These are phyloP conservation scores for Pichia sp. DNA, from an alignment of 1,139 yeast genomes.

Conservation along the genomic window DNA sequence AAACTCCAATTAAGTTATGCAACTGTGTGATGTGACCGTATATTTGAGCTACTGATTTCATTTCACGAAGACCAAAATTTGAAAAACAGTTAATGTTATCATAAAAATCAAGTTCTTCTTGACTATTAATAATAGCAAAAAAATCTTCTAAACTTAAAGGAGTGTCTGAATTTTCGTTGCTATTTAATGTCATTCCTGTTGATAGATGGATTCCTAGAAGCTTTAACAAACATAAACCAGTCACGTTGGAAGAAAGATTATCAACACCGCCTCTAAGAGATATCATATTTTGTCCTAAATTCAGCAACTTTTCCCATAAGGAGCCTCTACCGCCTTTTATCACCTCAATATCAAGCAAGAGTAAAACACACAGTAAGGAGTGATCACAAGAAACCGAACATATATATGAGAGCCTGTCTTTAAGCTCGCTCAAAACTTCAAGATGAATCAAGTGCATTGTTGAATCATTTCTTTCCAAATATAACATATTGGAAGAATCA, in stretches of 20 bases:
- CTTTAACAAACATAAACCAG: slow-evolving; percentile 15
- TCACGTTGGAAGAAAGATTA: slow-evolving; percentile 9
- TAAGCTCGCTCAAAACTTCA: slow-evolving; percentile 11
- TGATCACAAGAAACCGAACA: slow-evolving; percentile 20
- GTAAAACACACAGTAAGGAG: slow-evolving; percentile 6
- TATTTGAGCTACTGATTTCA: background rate
- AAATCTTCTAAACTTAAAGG: slow-evolving; percentile 2
- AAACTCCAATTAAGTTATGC: background rate
- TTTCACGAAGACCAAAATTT: background rate
- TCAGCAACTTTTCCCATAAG: slow-evolving; percentile 12
- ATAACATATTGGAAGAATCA: background rate
- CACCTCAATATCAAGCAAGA: slow-evolving; percentile 14
- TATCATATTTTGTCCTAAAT: slow-evolving; percentile 15
- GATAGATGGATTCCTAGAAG: background rate
- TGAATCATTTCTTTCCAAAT: background rate
- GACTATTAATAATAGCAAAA: background rate
- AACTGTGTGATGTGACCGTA: slow-evolving; percentile 1
- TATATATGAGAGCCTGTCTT: slow-evolving; percentile 10
- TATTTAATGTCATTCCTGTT: background rate
- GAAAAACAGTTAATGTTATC: slow-evolving; percentile 1
- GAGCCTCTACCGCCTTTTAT: slow-evolving; percentile 11
- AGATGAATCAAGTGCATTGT: slow-evolving; percentile 11
- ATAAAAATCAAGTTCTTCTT: slow-evolving; percentile 1
- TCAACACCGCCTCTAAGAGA: slow-evolving; percentile 17
- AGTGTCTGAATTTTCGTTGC: background rate